Evolutionary conservation across 257 asterid species (phyloP), one percentile per base, ranked within the genome.

Genomic region (Perilla frutescens): DNA sequence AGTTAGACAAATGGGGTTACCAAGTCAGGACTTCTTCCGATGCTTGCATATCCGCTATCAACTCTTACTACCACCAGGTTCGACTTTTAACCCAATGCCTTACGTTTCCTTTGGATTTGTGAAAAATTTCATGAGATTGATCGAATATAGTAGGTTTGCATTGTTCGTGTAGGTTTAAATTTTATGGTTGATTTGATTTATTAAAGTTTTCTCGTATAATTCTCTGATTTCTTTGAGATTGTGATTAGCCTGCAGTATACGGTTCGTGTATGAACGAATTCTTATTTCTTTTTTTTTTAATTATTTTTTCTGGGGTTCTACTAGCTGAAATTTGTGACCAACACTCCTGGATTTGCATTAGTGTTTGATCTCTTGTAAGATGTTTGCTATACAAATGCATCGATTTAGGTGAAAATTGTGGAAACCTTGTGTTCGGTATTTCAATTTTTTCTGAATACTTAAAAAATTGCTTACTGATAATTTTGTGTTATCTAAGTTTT

Each of bases 1-100:
- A 83, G 78, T 15, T 86, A 74, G 96, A 90, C 73, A 69, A 78
- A 76, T 91, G 99, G 98, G 98, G 96, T 48, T 91, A 94, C 70
- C 75, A 85, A 82, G 96, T 94, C 7, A 84, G 83, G 11, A 91
- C 97, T 62, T 72, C 55, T 70, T 91, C 98, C 3, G 96, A 90
- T 70, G 75, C 88, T 61, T 94, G 97, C 77, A 77, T 94, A 7
- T 73, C 89, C 49, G 87, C 96, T n/a, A 94, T 94, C 79, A 87
- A 91, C 72, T 81, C 92, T 41, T 94, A 90, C 82, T 90, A 94
- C 79, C 70, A 79, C 61, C 88, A 94, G 99, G 98, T 91, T 11
- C 8, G 0, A 8, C 10, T 6, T 14, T 9, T 3, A 20, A 1
- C 54, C 54, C 67, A 14, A 39, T 15, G 8, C n/a, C 36, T 4